These are phyloP conservation scores for Sechiopsis laciniata DNA, from an alignment of 306 rosid genomes.

Conservation along the genomic window DNA sequence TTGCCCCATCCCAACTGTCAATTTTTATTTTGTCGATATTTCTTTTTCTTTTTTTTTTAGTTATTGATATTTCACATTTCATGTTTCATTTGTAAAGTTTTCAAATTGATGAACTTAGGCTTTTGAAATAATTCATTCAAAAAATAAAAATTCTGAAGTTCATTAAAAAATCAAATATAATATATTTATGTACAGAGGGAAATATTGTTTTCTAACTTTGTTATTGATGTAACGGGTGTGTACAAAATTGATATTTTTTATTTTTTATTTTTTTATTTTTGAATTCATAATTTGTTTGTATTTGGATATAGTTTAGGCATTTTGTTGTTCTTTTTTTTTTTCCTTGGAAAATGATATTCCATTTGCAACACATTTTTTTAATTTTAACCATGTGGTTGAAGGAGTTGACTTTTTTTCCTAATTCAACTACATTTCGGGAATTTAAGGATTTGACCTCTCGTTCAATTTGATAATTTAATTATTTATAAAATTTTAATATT, in stretches of 20 bases:
- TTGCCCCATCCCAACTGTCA: not conserved
- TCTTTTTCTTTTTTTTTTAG: not conserved
- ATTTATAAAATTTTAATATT: not conserved
- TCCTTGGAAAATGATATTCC: not conserved
- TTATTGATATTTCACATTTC: not conserved
- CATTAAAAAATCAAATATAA: too few relatives aligned
- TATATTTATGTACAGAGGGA: too few relatives aligned
- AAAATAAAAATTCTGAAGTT: too few relatives aligned
- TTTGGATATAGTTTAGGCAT: not conserved
- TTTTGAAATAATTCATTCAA: too few relatives aligned
- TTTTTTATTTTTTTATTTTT: too few relatives aligned
- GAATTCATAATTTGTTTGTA: slow-evolving; percentile 5
- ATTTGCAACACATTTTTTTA: too few relatives aligned
- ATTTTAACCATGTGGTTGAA: not conserved
- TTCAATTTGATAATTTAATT: too few relatives aligned
- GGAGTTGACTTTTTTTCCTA: not conserved
- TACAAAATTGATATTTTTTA: not conserved
- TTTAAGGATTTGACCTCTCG: too few relatives aligned
- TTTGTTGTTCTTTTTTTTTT: not conserved
- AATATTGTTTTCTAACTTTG: too few relatives aligned
- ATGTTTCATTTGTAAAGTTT: not conserved
- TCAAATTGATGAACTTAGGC: not conserved
- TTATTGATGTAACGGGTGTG: not conserved
- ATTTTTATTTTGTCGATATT: not conserved
- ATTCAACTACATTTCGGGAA: not conserved